These are phyloP conservation scores for Suaeda aralocaspica DNA, from an alignment of 148 eudicot species.

Conservation along the genomic window DNA sequence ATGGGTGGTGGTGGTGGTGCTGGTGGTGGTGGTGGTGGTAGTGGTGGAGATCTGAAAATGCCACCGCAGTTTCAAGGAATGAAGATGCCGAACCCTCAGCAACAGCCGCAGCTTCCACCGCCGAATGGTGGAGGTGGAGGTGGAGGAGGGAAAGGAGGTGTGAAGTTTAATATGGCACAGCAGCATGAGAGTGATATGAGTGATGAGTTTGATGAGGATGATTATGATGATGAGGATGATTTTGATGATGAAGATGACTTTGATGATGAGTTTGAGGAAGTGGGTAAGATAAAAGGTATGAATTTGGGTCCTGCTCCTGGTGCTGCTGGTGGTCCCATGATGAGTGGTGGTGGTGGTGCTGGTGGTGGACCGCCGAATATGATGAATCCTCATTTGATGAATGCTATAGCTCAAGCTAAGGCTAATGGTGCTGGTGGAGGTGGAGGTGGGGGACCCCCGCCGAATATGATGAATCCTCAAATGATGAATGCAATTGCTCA, in stretches of 20 bases:
- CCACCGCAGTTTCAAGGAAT: conserved; percentile 28
- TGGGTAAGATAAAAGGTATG: conserved; percentile 52
- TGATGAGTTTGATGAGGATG: conserved; percentile 28
- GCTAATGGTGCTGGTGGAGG: conserved; percentile 21
- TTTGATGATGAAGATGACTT: conserved; percentile 36
- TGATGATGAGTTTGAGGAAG: conserved; percentile 57
- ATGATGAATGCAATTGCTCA: conserved; percentile 28
- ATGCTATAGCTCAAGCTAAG: conserved; percentile 27
- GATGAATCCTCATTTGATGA: conserved; percentile 43
- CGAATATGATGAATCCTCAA: conserved; percentile 45
- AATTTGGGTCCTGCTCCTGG: conserved; percentile 28
- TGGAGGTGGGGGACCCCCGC: conserved; percentile 40
- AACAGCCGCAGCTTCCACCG: neutral
- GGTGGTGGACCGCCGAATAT: conserved; percentile 32
- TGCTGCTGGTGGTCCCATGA: conserved; percentile 24
- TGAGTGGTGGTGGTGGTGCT: conserved; percentile 13
- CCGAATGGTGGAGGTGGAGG: conserved; percentile 9
- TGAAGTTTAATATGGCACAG: conserved; percentile 17
- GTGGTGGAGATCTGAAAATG: conserved; percentile 29
- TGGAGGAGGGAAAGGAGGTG: conserved; percentile 22
- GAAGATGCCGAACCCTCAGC: conserved; percentile 25
- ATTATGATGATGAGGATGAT: conserved; percentile 33
- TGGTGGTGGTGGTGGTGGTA: too few species aligned
- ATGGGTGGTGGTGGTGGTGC: conserved; percentile 20
- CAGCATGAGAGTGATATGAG: conserved; percentile 25